phyloP scores from a whole-genome alignment of 441 rosid genomes.

The Omphalea diandra region DNA sequence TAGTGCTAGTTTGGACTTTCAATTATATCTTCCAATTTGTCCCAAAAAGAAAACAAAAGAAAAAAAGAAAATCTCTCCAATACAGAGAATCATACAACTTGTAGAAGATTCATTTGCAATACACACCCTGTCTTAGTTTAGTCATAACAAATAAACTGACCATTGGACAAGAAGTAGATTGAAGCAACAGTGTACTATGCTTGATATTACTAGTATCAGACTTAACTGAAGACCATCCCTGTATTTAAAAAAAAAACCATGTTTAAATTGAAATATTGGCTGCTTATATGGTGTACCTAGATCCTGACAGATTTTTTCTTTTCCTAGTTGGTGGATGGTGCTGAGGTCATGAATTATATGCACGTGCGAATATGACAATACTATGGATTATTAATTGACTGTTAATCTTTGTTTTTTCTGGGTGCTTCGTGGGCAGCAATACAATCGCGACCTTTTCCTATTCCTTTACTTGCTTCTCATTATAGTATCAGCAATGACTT shows the following conservation, averaged over 20 bases:
- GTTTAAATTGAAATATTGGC: background rate
- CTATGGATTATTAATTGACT: background rate
- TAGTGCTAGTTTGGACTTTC: conserved; percentile 4
- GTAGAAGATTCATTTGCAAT: background rate
- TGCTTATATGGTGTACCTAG: background rate
- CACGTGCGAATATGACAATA: background rate
- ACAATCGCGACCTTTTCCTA: conserved; percentile 91
- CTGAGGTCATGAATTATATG: background rate
- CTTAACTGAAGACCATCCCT: no score
- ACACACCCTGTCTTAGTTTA: background rate
- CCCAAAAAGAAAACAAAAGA: no score
- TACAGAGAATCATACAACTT: background rate
- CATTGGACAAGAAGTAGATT: background rate
- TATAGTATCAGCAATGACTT: conserved; percentile 87
- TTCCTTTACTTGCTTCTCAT: conserved; percentile 90
- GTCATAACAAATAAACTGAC: background rate
- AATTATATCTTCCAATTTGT: background rate
- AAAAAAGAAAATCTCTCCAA: no score
- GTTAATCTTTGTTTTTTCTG: conserved; percentile 3
- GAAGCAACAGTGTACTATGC: background rate
- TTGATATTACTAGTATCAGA: no score
- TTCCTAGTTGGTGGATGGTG: background rate
- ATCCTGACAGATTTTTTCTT: background rate
- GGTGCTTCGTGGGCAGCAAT: conserved; percentile 55
- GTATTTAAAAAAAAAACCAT: background rate